phyloP scores from a whole-genome alignment of 371 early-diverging fungal species.

The Rhizopus delemar region DNA sequence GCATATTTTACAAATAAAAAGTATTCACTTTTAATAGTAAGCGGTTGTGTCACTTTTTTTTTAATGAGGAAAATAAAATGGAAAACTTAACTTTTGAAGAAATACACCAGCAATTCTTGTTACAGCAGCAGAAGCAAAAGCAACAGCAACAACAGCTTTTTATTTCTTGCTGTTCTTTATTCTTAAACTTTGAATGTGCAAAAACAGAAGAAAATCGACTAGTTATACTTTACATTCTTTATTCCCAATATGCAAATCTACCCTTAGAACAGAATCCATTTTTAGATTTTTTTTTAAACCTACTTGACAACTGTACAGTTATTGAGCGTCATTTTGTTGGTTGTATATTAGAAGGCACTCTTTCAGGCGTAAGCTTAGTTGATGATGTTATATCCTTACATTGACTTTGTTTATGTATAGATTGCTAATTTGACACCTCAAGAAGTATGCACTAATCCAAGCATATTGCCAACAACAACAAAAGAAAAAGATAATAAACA shows the following conservation, averaged over 20 bases:
- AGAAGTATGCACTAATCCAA: constrained; percentile 15
- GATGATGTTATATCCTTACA: neutral
- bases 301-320: constrained; percentile 9
- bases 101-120: neutral
- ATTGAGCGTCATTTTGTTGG: constrained; percentile 40
- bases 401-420: constrained; percentile 12
- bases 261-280: constrained; percentile 46
- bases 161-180: neutral
- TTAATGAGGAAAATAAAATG: no score
- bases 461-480: no score
- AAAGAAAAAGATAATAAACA: constrained; percentile 4
- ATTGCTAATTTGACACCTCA: constrained; percentile 23
- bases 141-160: neutral
- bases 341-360: constrained; percentile 38
- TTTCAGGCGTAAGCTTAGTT: constrained; percentile 25
- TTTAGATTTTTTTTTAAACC: constrained; percentile 46
- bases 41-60: no score
- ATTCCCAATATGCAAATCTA: constrained; percentile 35
- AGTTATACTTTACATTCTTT: constrained; percentile 41
- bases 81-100: neutral
- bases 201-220: constrained; percentile 25
- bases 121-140: no score
- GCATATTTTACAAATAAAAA: no score
- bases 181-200: neutral
- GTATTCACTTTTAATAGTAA: no score